Base-by-base conservation (phyloP, 352 stramenopile species). In the Globisporangium middletonii region DNA sequence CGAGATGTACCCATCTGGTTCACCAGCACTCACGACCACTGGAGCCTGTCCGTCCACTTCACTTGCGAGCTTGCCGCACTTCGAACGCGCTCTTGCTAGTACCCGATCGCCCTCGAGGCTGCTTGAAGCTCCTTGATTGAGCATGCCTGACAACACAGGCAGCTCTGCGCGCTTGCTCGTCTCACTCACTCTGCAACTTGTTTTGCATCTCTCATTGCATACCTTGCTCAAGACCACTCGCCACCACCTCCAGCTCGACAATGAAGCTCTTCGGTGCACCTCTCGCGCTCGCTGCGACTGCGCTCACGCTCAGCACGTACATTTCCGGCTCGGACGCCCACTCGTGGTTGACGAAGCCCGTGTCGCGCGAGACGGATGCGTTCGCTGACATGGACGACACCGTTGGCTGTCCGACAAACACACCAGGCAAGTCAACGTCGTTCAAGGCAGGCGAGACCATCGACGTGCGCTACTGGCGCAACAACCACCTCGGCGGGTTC, bases 401-500 rank as follows among this genome's bases (percentile, higher is more conserved):
- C 12, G 35, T 65, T 1, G 71, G 68, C 0, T 83, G 74, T 41
- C 71, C 71, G 19, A 60, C 58, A 19, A 67, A 64, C 19, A 74
- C 62, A 1, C 50, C 74, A 27, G 57, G 64, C 15, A 51, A 58
- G 2, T 60, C 72, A 1, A 84, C 74, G 18, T 67, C 63, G 11
- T 81, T 71, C 49, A 61, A 64, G 7, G 67, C 72, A 12, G 67
- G 70, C 1, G 65, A 84, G 48, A 73, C 57, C 4, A 82, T 82
- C 58, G 68, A 82, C 44, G 75, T 84, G 43, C 64, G 62, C 43
- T 79, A 77, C 62, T 75, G 59, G 57, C 69, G 70, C 41, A 84
- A 84, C 62, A 84, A 84, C 52, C 75, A 81, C 57, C 50, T 84
- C 11, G 72, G 75, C n/a, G 75, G 72, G 28, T 84, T 84, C 62